Evolutionary conservation across 2,329 filamentous ascomycete species (phyloP).

Genomic region (Pseudogymnoascus sp.): DNA sequence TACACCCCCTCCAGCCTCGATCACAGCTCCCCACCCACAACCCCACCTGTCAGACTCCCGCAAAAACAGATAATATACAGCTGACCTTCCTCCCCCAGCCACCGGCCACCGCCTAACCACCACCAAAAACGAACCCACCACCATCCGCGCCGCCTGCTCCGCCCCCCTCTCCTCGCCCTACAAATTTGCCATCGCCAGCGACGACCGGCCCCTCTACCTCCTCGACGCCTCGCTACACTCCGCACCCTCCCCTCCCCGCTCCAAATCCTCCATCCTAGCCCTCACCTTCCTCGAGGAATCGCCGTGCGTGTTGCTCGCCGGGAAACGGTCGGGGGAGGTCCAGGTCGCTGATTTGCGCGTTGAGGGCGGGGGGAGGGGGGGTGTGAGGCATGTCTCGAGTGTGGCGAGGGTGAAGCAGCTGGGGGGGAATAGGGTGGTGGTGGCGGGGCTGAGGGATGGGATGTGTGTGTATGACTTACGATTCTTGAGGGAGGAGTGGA

Average conservation of each 20-base stretch:
- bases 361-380: constrained; percentile 18
- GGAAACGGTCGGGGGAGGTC: constrained; percentile 41
- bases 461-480: constrained; percentile 52
- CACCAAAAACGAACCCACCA: constrained; percentile 36
- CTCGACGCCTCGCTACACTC: constrained; percentile 14
- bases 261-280: constrained; percentile 34
- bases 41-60: background rate
- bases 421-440: constrained; percentile 42
- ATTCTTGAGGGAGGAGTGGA: constrained; percentile 25
- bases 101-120: constrained; percentile 42
- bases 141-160: background rate
- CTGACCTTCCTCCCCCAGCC: constrained; percentile 26
- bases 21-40: background rate
- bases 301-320: constrained; percentile 41
- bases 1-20: background rate
- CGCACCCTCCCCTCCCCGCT: constrained; percentile 17
- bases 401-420: constrained; percentile 44
- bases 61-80: too few species aligned
- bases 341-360: constrained; percentile 27
- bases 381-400: constrained; percentile 29
- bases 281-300: constrained; percentile 40
- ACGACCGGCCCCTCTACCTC: constrained; percentile 6
- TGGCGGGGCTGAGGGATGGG: constrained; percentile 40
- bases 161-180: background rate
- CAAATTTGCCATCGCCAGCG: background rate